phyloP scores from a whole-genome alignment of 768 basidiomycete species.

The Pleurotus salmoneostramineus region DNA sequence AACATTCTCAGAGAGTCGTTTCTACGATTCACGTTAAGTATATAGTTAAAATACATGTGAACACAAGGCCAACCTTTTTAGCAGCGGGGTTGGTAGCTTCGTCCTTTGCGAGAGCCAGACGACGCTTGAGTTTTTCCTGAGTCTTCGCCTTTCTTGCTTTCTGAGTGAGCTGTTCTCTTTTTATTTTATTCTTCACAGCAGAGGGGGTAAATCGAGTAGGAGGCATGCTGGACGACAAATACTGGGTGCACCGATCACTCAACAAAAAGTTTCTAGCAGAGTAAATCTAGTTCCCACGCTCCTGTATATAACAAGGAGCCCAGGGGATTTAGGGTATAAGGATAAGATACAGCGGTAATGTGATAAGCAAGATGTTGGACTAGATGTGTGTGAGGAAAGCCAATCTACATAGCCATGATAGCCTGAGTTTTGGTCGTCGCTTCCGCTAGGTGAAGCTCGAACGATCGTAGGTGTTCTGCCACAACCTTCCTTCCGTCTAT shows the following conservation, averaged over 20 bases:
- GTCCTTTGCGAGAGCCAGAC: conserved; percentile 73
- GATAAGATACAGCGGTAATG: neutral
- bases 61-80: conserved; percentile 58
- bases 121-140: conserved; percentile 75
- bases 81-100: conserved; percentile 73
- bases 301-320: neutral
- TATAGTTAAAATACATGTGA: neutral
- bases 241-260: neutral
- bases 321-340: too few relatives aligned
- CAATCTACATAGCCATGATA: conserved; percentile 65
- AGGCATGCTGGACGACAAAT: conserved; percentile 38
- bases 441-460: conserved; percentile 67
- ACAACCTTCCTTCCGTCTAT: conserved; percentile 71
- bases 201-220: conserved; percentile 58
- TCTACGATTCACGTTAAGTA: conserved; percentile 35
- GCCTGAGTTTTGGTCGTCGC: conserved; percentile 75
- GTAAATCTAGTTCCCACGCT: neutral
- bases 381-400: neutral
- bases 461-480: conserved; percentile 74
- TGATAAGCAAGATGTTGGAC: neutral
- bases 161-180: conserved; percentile 71
- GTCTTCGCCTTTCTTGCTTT: conserved; percentile 77
- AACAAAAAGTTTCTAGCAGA: neutral
- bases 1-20: conserved; percentile 80
- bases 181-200: conserved; percentile 82